Evolutionary conservation across 441 rosid genomes (phyloP).

Genomic region (Dalechampia spathulata): DNA sequence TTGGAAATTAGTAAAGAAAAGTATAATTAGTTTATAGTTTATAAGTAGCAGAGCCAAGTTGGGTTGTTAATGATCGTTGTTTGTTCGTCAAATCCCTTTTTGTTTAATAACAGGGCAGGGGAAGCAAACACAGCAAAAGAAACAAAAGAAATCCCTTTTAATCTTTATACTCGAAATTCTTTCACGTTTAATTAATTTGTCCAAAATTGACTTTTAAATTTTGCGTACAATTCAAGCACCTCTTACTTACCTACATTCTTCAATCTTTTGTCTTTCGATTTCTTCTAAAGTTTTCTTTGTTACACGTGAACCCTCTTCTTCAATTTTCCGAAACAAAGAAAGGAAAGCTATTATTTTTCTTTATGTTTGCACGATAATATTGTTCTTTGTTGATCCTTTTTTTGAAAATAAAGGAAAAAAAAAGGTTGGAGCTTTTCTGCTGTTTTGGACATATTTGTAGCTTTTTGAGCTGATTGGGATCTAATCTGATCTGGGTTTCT

Average conservation of each 20-base stretch:
- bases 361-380: too few species aligned
- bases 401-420: conserved; percentile 8
- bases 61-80: conserved; percentile 18
- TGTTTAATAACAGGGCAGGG: conserved; percentile 12
- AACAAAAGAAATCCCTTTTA: too few species aligned
- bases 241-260: conserved; percentile 20
- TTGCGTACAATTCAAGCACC: conserved; percentile 43
- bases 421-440: conserved; percentile 1
- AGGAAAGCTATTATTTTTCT: not conserved
- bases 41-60: conserved; percentile 8
- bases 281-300: conserved; percentile 9
- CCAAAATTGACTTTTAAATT: conserved; percentile 37
- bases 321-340: not conserved
- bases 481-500: conserved; percentile 49
- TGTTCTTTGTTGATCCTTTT: not conserved
- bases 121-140: too few species aligned
- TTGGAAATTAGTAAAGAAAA: too few species aligned
- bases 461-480: conserved; percentile 37
- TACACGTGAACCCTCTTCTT: conserved; percentile 4
- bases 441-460: conserved; percentile 12
- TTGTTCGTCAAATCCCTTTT: conserved; percentile 18
- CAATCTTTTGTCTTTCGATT: conserved; percentile 21
- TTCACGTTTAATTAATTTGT: conserved; percentile 3
- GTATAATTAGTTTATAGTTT: not conserved
- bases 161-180: conserved; percentile 1